Evolutionary conservation across 805 yeast genomes (phyloP), one percentile per base, ranked within the genome.

Genomic region (Ogataea trehaloabstinens): DNA sequence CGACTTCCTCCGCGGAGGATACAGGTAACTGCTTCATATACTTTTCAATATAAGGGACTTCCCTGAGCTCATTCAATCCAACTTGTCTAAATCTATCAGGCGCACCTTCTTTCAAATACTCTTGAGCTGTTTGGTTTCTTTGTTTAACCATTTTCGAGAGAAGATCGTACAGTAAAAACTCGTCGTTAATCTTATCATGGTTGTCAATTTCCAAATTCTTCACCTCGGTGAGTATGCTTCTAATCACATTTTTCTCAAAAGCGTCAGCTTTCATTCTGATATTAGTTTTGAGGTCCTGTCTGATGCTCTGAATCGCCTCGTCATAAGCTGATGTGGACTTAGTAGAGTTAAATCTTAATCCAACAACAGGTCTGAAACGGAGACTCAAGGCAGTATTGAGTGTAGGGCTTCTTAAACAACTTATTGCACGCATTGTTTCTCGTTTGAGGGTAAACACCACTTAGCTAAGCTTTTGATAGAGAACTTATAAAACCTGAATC

Each of bases 1-100:
- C 61, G 18, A 69, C 43, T 35, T 68, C 70, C 4, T 51, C 60
- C 6, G 49, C 52, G 0, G 63, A 44, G 1, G 71, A 65, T 40
- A 70, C 64, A 12, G 71, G 72, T 32, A 71, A 48, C 15, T 44
- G 25, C 7, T 45, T 35, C 24, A 64, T 37, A 42, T 68, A 71
- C 28, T 60, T 56, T 15, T 51, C 45, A 38, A 71, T 57, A 35
- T 66, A 54, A 4, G 52, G 53, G 4, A 61, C 51, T 48, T 71
- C 75, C 39, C 64, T 51, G 16, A 63, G 43, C 52, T 71, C 76
- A 32, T 58, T 62, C 19, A 52, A 48, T 4, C 66, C 69, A 25
- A 63, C 48, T 31, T 63, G 64, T 19, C 59, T 58, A 36, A 68
- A 68, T 43, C 69, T 56, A 42, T 70, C 75, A n/a, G 65, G 63